These are phyloP conservation scores for Physcomitrellopsis africana DNA, from an alignment of 225 moss, liverwort and hornwort species.

Conservation along the genomic window DNA sequence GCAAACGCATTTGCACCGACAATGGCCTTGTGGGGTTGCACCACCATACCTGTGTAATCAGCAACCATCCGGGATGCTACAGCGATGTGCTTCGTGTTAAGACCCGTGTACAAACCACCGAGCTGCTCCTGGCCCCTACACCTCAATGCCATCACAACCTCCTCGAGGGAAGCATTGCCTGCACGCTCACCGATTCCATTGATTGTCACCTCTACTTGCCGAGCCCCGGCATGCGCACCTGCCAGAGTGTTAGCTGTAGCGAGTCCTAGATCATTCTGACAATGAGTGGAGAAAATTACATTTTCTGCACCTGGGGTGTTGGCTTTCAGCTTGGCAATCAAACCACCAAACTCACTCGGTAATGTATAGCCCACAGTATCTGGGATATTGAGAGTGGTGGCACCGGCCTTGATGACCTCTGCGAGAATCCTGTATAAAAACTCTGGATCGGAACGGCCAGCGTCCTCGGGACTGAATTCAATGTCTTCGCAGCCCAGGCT, in stretches of 20 bases:
- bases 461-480: constrained; percentile 97
- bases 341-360: constrained; percentile 77
- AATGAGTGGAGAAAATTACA: constrained; percentile 92
- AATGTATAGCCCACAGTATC: constrained; percentile 91
- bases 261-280: constrained; percentile 93
- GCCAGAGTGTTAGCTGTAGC: constrained; percentile 96
- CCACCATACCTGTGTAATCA: constrained; percentile 89
- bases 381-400: constrained; percentile 95
- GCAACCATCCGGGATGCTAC: constrained; percentile 89
- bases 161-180: constrained; percentile 98
- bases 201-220: constrained; percentile 96
- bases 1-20: constrained; percentile 98
- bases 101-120: constrained; percentile 81
- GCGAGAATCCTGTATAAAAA: constrained; percentile 83
- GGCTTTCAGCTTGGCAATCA: constrained; percentile 76
- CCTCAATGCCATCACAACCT: constrained; percentile 94
- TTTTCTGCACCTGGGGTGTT: constrained; percentile 90
- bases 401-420: constrained; percentile 93
- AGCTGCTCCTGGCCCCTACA: constrained; percentile 82
- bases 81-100: constrained; percentile 79
- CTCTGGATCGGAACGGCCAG: constrained; percentile 87
- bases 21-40: constrained; percentile 98
- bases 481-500: constrained; percentile 93
- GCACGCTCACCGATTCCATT: constrained; percentile 99
- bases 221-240: constrained; percentile 81